Evolutionary conservation across 2,329 filamentous ascomycete genomes (phyloP).

Genomic region (Lachnellula hyalina): DNA sequence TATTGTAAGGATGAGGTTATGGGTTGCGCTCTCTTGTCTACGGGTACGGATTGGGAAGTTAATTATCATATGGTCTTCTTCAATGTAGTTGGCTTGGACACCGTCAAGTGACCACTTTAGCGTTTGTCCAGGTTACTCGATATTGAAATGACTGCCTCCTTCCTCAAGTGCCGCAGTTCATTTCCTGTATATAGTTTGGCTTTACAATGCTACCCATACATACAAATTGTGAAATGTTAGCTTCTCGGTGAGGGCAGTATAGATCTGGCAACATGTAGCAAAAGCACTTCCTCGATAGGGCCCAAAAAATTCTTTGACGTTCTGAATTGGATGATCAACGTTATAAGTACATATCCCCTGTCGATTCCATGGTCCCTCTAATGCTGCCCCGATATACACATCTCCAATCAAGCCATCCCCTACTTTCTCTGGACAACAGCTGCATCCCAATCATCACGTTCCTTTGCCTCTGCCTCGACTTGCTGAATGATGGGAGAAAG

Average conservation of each 20-base stretch:
- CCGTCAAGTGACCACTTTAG: conserved; percentile 1
- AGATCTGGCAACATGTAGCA: background rate
- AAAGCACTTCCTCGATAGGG: background rate
- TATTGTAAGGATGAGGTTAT: background rate
- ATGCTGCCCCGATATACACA: conserved; percentile 17
- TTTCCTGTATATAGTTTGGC: conserved; percentile 20
- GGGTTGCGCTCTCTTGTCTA: conserved; percentile 12
- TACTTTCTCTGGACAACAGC: conserved; percentile 48
- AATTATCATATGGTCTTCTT: conserved; percentile 19
- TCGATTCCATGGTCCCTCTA: conserved; percentile 6
- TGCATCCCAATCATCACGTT: conserved; percentile 63
- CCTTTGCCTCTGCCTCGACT: conserved; percentile 61
- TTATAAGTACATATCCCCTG: conserved; percentile 22
- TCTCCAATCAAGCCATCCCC: conserved; percentile 1
- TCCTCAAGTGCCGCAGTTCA: conserved; percentile 6
- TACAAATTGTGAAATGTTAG: background rate
- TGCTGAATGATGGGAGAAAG: conserved; percentile 62
- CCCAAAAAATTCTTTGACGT: background rate
- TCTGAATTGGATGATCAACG: conserved; percentile 14
- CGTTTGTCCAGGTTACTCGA: conserved; percentile 1
- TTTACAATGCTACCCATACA: conserved; percentile 8
- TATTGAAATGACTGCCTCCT: conserved; percentile 2
- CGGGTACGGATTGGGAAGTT: conserved; percentile 21
- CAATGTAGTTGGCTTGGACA: conserved; percentile 6
- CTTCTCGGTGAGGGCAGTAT: background rate